Evolutionary conservation across 2,329 filamentous ascomycete species (phyloP).

Genomic region (Domatiomyces globalis): DNA sequence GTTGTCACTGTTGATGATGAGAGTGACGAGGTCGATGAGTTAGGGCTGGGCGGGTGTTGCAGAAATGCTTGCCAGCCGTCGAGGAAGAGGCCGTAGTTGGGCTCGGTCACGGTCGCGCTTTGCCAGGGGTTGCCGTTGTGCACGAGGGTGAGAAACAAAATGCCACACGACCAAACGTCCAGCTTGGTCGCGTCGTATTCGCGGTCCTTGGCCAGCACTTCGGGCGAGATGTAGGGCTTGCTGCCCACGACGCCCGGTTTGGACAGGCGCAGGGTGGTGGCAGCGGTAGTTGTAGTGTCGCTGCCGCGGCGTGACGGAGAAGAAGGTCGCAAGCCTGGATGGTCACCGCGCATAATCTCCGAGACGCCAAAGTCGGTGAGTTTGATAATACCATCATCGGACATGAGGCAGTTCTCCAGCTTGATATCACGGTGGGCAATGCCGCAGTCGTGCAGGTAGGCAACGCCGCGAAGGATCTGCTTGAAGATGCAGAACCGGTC

Average conservation of each 20-base stretch:
- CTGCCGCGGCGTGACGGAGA: too few relatives aligned
- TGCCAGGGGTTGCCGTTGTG: conserved; percentile 63
- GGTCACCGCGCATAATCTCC: conserved; percentile 68
- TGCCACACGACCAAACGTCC: conserved; percentile 75
- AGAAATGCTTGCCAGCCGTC: conserved; percentile 57
- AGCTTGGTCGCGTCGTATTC: conserved; percentile 61
- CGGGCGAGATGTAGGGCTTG: conserved; percentile 73
- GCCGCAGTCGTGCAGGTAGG: conserved; percentile 67
- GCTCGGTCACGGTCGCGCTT: conserved; percentile 44
- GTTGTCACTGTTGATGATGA: neutral
- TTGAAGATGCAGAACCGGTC: conserved; percentile 80
- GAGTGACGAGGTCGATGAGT: neutral
- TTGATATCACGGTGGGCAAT: conserved; percentile 89
- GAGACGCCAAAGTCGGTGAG: conserved; percentile 87
- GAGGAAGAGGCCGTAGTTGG: conserved; percentile 51
- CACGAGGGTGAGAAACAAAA: conserved; percentile 66
- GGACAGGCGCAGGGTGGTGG: conserved; percentile 29
- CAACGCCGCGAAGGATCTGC: conserved; percentile 68
- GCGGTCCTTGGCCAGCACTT: conserved; percentile 56
- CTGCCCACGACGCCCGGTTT: conserved; percentile 72
- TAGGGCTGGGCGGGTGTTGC: conserved; percentile 9
- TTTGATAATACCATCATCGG: conserved; percentile 66
- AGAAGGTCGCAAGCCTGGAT: conserved; percentile 52
- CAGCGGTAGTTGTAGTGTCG: neutral
- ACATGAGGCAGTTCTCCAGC: conserved; percentile 70